A percentile compares a stretch with the other conserved stretches of the same genome.
These are phyloP conservation scores for Stagonosporopsis cucurbitacearum DNA, from an alignment of 2,329 filamentous ascomycete species.

Conservation along the genomic window DNA sequence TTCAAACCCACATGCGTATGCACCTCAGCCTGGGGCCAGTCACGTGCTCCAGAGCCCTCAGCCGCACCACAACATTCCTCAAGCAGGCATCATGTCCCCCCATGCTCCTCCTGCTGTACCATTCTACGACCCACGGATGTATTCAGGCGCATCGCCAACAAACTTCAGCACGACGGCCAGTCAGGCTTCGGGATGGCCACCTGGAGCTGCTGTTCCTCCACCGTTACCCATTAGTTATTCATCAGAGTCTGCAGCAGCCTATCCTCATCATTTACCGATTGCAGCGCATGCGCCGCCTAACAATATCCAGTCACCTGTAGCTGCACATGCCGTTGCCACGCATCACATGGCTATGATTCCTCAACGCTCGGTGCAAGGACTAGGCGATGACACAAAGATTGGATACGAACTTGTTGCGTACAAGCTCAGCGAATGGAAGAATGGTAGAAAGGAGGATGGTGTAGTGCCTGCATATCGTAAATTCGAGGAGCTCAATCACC, in stretches of 20 bases:
- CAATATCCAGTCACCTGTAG: constrained; percentile 31
- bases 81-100: constrained; percentile 34
- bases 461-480: constrained; percentile 75
- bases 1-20: constrained; percentile 32
- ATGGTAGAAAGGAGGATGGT: constrained; percentile 20
- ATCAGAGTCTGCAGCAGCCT: constrained; percentile 35
- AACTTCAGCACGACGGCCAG: constrained; percentile 27
- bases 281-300: constrained; percentile 32
- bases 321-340: constrained; percentile 28
- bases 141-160: constrained; percentile 36
- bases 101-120: constrained; percentile 34
- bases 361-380: constrained; percentile 35
- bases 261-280: constrained; percentile 33
- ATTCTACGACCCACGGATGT: constrained; percentile 36
- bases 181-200: constrained; percentile 32
- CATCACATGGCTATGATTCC: constrained; percentile 33
- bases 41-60: constrained; percentile 47
- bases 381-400: constrained; percentile 38
- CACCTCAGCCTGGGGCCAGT: constrained; percentile 35
- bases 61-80: constrained; percentile 42
- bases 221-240: constrained; percentile 36
- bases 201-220: constrained; percentile 30
- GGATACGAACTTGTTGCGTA: constrained; percentile 50
- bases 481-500: constrained; percentile 82
- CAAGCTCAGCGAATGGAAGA: constrained; percentile 43